Conservation (phyloP, 805 yeast genomes). For the Yarrowia deformans region DNA sequence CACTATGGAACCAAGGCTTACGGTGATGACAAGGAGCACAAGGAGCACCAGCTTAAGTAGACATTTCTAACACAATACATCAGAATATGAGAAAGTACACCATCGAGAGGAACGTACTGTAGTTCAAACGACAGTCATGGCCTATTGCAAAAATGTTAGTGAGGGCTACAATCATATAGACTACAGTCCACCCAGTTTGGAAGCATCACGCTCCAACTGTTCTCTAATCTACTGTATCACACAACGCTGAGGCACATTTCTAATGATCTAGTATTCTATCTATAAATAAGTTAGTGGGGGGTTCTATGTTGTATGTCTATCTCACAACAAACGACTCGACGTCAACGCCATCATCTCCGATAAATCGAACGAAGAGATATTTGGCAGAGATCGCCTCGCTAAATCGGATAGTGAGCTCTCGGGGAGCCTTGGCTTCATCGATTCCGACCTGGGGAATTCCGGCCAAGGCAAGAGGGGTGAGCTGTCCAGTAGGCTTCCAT, state of each 20-base stretch:
- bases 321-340: conserved; percentile 29
- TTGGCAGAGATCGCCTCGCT: conserved; percentile 14
- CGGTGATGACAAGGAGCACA: conserved; percentile 1
- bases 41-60: conserved; percentile 5
- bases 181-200: no score
- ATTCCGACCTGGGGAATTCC: conserved; percentile 30
- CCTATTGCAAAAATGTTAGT: background rate
- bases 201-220: no score
- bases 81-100: no score
- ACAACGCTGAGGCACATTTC: background rate
- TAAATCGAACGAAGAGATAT: conserved; percentile 19
- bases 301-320: conserved; percentile 14
- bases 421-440: conserved; percentile 8
- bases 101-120: no score
- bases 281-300: conserved; percentile 27
- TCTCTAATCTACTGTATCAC: no score
- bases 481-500: conserved; percentile 20
- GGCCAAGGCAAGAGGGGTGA: conserved; percentile 18
- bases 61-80: background rate
- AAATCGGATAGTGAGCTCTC: conserved; percentile 27
- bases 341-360: conserved; percentile 33
- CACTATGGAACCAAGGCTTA: background rate
- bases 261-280: conserved; percentile 22
- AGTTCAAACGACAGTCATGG: no score
- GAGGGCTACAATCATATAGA: no score